phyloP scores from a whole-genome alignment of 805 yeast species.

The Candida ficus region DNA sequence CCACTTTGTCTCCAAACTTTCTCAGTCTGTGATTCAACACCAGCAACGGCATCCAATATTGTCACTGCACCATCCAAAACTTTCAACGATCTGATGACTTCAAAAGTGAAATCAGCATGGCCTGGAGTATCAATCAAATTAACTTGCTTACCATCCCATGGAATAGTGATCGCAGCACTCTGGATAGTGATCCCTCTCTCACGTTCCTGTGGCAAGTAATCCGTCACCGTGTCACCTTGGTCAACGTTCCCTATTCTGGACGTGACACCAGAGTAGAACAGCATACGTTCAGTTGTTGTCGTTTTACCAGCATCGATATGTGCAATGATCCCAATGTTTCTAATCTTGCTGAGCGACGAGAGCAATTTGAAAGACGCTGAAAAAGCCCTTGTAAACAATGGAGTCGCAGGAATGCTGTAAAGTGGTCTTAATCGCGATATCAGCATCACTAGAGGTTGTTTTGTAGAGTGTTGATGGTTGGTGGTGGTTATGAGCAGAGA shows the following conservation, averaged over 20 bases:
- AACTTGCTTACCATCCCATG: slow-evolving; percentile 74
- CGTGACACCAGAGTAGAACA: slow-evolving; percentile 82
- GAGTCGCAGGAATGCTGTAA: too few species aligned
- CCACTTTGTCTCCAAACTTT: slow-evolving; percentile 92
- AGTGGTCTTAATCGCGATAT: too few species aligned
- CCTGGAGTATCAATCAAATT: slow-evolving; percentile 97
- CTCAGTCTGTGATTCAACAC: slow-evolving; percentile 97
- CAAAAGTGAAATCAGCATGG: slow-evolving; percentile 95
- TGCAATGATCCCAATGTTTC: slow-evolving; percentile 97
- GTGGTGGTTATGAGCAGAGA: slow-evolving; percentile 2
- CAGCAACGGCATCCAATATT: slow-evolving; percentile 92
- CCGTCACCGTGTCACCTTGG: slow-evolving; percentile 95
- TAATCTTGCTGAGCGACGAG: slow-evolving; percentile 28
- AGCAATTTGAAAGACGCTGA: too few species aligned
- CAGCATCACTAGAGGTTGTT: too few species aligned
- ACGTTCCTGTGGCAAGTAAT: slow-evolving; percentile 83
- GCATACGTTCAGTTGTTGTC: slow-evolving; percentile 93
- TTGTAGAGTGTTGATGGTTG: background rate
- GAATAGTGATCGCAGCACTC: slow-evolving; percentile 89
- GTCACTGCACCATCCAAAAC: slow-evolving; percentile 95
- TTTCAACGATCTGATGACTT: slow-evolving; percentile 82
- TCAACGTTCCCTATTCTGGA: slow-evolving; percentile 87
- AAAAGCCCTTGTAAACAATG: too few species aligned
- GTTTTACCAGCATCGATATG: slow-evolving; percentile 99
- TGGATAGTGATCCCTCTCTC: slow-evolving; percentile 94